A percentile compares a stretch with the other conserved stretches of the same genome.
Conservation (phyloP, 768 basidiomycete genomes). For the Russula griseocarnosa region DNA sequence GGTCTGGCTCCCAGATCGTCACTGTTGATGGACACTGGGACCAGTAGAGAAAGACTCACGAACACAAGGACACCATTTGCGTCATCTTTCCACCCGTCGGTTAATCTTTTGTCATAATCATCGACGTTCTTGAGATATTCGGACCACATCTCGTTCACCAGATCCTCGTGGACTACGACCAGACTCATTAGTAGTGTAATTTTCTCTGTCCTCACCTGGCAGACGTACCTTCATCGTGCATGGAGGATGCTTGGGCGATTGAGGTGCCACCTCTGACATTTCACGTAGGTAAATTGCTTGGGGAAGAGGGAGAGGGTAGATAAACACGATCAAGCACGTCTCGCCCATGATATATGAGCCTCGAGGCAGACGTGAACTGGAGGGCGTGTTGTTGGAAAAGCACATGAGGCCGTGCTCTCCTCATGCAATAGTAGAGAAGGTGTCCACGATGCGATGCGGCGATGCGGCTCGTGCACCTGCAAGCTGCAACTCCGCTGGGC, state of each 20-base stretch:
- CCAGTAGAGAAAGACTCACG: slow-evolving; percentile 14
- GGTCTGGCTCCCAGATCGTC: slow-evolving; percentile 12
- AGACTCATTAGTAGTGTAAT: background rate
- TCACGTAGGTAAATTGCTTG: background rate
- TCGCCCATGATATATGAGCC: too few relatives aligned
- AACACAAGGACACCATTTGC: slow-evolving; percentile 21
- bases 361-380: too few relatives aligned
- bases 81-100: slow-evolving; percentile 24
- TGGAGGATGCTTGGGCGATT: background rate
- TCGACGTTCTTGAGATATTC: slow-evolving; percentile 14
- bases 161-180: background rate
- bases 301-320: background rate
- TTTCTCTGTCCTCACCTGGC: background rate
- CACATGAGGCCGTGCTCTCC: too few relatives aligned
- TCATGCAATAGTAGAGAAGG: too few relatives aligned
- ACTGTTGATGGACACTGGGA: background rate
- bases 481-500: too few relatives aligned
- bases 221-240: background rate
- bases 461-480: too few relatives aligned
- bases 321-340: background rate
- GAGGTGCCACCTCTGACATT: background rate
- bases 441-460: too few relatives aligned
- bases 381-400: too few relatives aligned
- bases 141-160: slow-evolving; percentile 18
- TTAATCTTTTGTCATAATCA: slow-evolving; percentile 13